Base-by-base conservation (phyloP, 1,284 basidiomycete species). In the Cryptococcus deneoformans region DNA sequence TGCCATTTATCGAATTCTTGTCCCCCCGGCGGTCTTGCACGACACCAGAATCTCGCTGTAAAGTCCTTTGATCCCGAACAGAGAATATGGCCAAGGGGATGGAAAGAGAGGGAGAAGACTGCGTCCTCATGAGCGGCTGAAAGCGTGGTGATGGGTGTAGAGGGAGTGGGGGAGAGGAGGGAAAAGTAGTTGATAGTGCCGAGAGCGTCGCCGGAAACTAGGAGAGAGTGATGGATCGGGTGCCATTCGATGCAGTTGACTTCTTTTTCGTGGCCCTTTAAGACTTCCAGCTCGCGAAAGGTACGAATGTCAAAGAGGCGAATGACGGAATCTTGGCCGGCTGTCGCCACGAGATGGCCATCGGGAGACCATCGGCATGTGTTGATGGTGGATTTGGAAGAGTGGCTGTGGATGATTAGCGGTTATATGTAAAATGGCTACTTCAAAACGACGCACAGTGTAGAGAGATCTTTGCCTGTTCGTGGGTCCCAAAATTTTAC, bases 401-500 rank as follows among this genome's bases (percentile, higher is more conserved):
- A 88, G 74, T 97, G 93, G 53, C 92, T 94, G 59, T 20, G 43
- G 20, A 29, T 29, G 29, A 4, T 29, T 29, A 29, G 29, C 29
- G 29, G 5, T 29, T n/a, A 36, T 24, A 20, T 14, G 55, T n/a
- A 50, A 38, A 39, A 39, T n/a, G n/a, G n/a, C n/a, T 11, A 14
- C 14, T 5, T 47, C 8, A 34, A 16, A 2, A 16, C 29, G 36
- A 80, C 86, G 64, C 71, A 92, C 88, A 95, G 77, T 0, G 92
- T 94, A 5, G 89, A 89, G 9, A 97, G 82, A 40, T 87, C 86
- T 5, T 89, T 91, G 40, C 88, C 89, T 8, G 89, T 90, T 46
- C 93, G 83, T 6, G 95, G 96, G 78, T 99, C 95, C 95, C 95
- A 99, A 77, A 99, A 98, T 72, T 98, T 99, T 77, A 99, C 92